These are phyloP conservation scores for Austroboletus eburneus DNA, from an alignment of 768 basidiomycete species.

Conservation along the genomic window DNA sequence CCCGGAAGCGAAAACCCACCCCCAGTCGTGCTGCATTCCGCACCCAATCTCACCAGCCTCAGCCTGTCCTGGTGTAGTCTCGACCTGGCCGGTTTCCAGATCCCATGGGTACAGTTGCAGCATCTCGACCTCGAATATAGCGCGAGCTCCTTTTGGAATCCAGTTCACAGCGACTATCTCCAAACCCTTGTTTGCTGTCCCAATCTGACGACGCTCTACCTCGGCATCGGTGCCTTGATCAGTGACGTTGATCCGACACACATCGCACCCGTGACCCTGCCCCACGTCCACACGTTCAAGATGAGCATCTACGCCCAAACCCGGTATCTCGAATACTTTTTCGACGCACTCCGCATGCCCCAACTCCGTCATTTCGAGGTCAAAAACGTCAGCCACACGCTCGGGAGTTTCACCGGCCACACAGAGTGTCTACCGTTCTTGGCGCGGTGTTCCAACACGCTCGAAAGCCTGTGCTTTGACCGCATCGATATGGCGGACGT, in stretches of 20 bases:
- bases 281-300: conserved; percentile 27
- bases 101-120: conserved; percentile 29
- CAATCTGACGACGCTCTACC: conserved; percentile 25
- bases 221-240: conserved; percentile 23
- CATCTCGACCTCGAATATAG: conserved; percentile 26
- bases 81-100: conserved; percentile 22
- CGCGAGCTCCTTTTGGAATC: conserved; percentile 28
- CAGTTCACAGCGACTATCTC: conserved; percentile 28
- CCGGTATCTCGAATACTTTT: conserved; percentile 20
- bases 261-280: conserved; percentile 22
- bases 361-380: conserved; percentile 23
- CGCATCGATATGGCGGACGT: conserved; percentile 26
- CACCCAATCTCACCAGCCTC: conserved; percentile 26
- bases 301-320: conserved; percentile 26
- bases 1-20: conserved; percentile 24
- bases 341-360: conserved; percentile 25
- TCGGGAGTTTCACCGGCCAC: conserved; percentile 25
- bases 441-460: conserved; percentile 23
- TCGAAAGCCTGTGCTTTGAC: conserved; percentile 23
- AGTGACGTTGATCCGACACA: conserved; percentile 10
- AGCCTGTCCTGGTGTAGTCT: conserved; percentile 27
- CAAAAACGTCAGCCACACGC: conserved; percentile 26
- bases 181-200: conserved; percentile 20
- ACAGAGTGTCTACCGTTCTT: conserved; percentile 27
- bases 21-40: conserved; percentile 21